Percentiles rank a stretch among this genome's conserved stretches.
Conservation (phyloP, 2,329 filamentous ascomycete species). For the Drechslerella dactyloides region DNA sequence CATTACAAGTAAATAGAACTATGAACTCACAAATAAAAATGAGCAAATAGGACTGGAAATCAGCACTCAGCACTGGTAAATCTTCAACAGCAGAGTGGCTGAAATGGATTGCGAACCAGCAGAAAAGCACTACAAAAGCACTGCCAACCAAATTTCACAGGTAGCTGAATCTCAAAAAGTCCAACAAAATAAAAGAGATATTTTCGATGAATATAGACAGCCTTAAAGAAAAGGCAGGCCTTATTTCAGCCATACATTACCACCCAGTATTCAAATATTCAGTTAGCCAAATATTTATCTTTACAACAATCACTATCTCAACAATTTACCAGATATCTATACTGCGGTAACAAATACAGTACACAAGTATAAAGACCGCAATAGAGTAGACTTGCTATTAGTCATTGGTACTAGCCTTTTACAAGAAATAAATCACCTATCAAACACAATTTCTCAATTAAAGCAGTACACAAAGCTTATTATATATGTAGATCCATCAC, state of each 20-base stretch:
- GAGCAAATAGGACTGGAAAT: constrained; percentile 10
- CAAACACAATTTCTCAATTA: not conserved
- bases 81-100: constrained; percentile 5
- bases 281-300: constrained; percentile 3
- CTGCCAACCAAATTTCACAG: constrained; percentile 11
- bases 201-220: constrained; percentile 6
- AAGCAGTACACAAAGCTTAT: constrained; percentile 1
- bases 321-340: not conserved
- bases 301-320: constrained; percentile 8
- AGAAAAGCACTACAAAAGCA: not conserved
- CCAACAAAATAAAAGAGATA: constrained; percentile 5
- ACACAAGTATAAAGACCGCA: not conserved
- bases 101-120: not conserved
- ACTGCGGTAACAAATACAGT: not conserved
- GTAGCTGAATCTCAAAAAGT: constrained; percentile 9
- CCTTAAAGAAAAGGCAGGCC: constrained; percentile 1
- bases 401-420: constrained; percentile 17
- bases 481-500: constrained; percentile 5
- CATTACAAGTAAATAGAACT: not conserved
- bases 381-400: constrained; percentile 9
- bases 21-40: not conserved
- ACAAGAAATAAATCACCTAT: constrained; percentile 5
- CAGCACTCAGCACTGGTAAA: not conserved
- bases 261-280: not conserved
- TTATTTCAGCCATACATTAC: constrained; percentile 1